Percentiles rank a stretch among this genome's conserved stretches.
Evolutionary conservation across 129 eudicot species (phyloP).

Genomic region (Scalesia atractyloides): DNA sequence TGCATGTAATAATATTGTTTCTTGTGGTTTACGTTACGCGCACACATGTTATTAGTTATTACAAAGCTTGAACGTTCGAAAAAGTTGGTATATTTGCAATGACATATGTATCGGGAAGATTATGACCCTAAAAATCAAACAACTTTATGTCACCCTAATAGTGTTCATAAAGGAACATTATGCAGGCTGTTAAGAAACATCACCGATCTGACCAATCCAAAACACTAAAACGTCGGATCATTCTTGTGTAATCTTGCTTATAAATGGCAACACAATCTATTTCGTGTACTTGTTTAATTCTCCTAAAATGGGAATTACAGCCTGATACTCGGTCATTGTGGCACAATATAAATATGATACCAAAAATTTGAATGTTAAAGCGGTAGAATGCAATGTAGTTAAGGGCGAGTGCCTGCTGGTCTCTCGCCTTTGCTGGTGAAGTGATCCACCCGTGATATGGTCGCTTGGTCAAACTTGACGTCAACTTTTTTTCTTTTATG

Average conservation of each 20-base stretch:
- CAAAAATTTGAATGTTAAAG: background rate
- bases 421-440: background rate
- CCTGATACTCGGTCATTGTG: conserved; percentile 7
- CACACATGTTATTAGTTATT: background rate
- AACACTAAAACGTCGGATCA: conserved; percentile 6
- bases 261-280: background rate
- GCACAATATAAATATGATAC: background rate
- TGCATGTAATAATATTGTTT: background rate
- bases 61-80: background rate
- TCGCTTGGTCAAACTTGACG: conserved; percentile 14
- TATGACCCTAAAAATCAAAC: background rate
- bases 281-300: background rate
- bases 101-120: background rate
- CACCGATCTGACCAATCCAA: background rate
- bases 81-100: conserved; percentile 11
- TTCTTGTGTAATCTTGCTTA: background rate
- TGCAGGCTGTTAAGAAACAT: conserved; percentile 16
- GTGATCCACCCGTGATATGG: background rate
- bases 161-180: background rate
- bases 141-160: conserved; percentile 8
- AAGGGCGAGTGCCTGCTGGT: background rate
- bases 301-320: conserved; percentile 5
- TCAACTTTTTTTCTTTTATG: background rate
- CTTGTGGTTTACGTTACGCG: conserved; percentile 1
- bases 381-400: background rate